A percentile compares a stretch with the other conserved stretches of the same genome.
Conservation (phyloP, 768 basidiomycete genomes). For the Rhodotorula taiwanensis region DNA sequence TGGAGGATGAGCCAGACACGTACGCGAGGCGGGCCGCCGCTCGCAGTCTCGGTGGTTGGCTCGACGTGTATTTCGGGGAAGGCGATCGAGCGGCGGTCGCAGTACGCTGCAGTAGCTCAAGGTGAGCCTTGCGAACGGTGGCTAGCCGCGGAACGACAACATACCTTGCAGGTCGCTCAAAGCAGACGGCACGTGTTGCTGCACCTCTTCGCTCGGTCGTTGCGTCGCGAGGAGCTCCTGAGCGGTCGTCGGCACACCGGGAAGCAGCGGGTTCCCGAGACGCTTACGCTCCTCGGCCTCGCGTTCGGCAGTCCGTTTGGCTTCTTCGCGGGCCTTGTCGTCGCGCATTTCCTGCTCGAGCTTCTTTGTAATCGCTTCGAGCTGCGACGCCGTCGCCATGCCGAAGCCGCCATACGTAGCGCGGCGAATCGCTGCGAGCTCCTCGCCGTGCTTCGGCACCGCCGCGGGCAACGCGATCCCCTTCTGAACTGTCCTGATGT, state of each 20-base stretch:
- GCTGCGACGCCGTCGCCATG: neutral
- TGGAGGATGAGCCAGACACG: conserved; percentile 7
- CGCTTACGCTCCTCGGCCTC: neutral
- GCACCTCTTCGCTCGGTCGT: neutral
- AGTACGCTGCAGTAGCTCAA: neutral
- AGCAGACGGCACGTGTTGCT: neutral
- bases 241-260: neutral
- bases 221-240: neutral
- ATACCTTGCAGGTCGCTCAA: neutral
- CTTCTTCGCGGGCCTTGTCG: neutral
- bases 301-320: neutral
- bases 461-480: too few relatives aligned
- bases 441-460: neutral
- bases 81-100: neutral
- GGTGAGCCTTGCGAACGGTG: neutral
- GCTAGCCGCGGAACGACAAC: neutral
- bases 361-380: too few relatives aligned
- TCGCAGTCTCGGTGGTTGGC: too few relatives aligned
- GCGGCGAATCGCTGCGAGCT: neutral
- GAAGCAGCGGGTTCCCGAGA: neutral
- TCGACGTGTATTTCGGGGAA: neutral
- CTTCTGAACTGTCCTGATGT: too few relatives aligned
- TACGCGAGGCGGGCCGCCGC: neutral
- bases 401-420: conserved; percentile 3
- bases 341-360: too few relatives aligned